Percentiles rank a stretch among this genome's conserved stretches.
These are phyloP conservation scores for Schrenkiella parvula DNA, from an alignment of 345 rosid species.

Conservation along the genomic window DNA sequence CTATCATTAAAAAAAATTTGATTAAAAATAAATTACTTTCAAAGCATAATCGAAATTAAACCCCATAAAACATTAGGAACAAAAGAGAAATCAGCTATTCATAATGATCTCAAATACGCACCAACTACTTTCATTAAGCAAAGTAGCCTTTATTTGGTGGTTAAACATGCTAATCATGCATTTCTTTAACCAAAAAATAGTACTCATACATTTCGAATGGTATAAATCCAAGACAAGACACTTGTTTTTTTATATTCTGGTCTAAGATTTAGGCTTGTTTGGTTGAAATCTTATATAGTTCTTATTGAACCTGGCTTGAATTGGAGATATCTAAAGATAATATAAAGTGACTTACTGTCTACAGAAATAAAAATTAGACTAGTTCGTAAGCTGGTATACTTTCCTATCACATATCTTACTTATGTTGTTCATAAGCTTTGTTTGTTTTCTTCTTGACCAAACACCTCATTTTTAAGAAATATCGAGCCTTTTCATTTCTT, in stretches of 20 bases:
- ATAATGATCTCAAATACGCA: neutral
- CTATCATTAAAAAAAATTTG: neutral
- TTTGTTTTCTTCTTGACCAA: neutral
- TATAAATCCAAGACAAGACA: neutral
- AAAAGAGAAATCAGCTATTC: neutral
- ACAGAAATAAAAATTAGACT: neutral
- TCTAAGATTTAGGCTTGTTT: neutral
- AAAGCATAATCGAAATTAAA: neutral
- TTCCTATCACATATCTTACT: neutral
- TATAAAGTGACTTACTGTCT: neutral
- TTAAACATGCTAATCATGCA: neutral
- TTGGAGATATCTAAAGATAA: neutral
- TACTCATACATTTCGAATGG: neutral
- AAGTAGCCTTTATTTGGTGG: conserved; percentile 1
- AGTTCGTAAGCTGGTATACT: neutral
- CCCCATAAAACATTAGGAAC: neutral
- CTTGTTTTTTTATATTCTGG: neutral
- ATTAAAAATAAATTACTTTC: too few relatives aligned
- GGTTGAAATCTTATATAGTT: neutral
- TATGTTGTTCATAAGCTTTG: neutral
- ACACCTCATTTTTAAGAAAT: neutral
- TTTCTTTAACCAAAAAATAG: neutral
- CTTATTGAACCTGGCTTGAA: neutral
- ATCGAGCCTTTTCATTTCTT: neutral
- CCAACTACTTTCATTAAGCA: neutral